Evolutionary conservation across 768 basidiomycete genomes (phyloP), one percentile per base, ranked within the genome.

Genomic region (Tylopilus sp.): DNA sequence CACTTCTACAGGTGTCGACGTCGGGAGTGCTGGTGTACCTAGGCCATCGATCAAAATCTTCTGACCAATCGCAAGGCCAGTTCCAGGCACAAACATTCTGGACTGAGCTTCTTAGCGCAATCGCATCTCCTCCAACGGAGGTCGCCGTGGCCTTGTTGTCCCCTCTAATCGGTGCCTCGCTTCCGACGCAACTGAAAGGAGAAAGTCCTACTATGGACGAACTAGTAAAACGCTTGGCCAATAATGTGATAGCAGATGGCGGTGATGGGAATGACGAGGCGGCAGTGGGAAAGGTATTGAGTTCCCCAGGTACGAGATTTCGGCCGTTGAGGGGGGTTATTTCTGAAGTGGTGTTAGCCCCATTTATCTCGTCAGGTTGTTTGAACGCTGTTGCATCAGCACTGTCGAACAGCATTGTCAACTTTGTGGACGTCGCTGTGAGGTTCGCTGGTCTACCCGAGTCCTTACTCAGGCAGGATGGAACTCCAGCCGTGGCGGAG

Each of bases 1-100:
- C 57, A 3, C 65, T 85, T 17, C 57, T 83, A 47, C 61, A 51
- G 5, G 53, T 66, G 1, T 75, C 75, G 1, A 75, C 79, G 0
- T 44, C 69, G 2, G 67, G 85, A 0, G 64, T 86, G 5, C 65
- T 80, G 3, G 68, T 75, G 0, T 88, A 87, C 55, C 69, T 89
- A 22, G 46, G n/a, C 22, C 42, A 61, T 17, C 61, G 66, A 33
- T 56, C 55, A 21, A 41, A 18, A 30, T 57, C 44, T 5, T 39
- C 54, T 18, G 52, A 53, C 26, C 39, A 12, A 12, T 28, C 49
- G 10, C 52, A 30, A 11, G 59, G 59, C 11, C 33, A 53, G 26
- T 11, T 40, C 9, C 56, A 51, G 22, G 48, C 52, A 7, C 65
- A 66, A 35, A 15, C 30, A 1, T 58, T 60, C 40, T 66, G 65